Percentiles rank a stretch among this genome's conserved stretches.
Conservation (phyloP, 495 filamentous ascomycete genomes). For the Hypoxylon crocopeplum region DNA sequence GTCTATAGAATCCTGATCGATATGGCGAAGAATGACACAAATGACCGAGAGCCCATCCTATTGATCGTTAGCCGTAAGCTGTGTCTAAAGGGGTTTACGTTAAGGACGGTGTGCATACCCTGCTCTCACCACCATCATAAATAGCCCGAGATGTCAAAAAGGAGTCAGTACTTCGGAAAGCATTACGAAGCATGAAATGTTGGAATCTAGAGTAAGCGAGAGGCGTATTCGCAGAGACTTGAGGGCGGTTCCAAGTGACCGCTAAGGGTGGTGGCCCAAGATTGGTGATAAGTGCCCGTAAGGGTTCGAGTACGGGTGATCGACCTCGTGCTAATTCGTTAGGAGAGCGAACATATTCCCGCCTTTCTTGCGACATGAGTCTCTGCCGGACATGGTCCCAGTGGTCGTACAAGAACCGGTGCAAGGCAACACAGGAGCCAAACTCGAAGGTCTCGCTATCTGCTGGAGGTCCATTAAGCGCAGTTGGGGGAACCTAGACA, state of each 20-base stretch:
- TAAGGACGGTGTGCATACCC: slow-evolving; percentile 41
- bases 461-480: slow-evolving; percentile 38
- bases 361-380: slow-evolving; percentile 62
- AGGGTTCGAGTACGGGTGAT: slow-evolving; percentile 57
- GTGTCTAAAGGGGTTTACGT: background rate
- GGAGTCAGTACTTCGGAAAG: slow-evolving; percentile 65
- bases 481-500: slow-evolving; percentile 48
- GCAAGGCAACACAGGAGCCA: slow-evolving; percentile 68
- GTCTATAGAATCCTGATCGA: slow-evolving; percentile 65
- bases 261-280: slow-evolving; percentile 68
- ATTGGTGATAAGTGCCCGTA: slow-evolving; percentile 65
- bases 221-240: slow-evolving; percentile 62
- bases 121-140: slow-evolving; percentile 72
- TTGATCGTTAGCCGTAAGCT: slow-evolving; percentile 1
- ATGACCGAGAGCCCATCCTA: slow-evolving; percentile 69
- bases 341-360: slow-evolving; percentile 58
- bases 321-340: slow-evolving; percentile 52
- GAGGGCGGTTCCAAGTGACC: slow-evolving; percentile 67
- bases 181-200: slow-evolving; percentile 72
- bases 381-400: slow-evolving; percentile 71
- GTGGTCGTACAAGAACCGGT: slow-evolving; percentile 71
- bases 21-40: slow-evolving; percentile 68
- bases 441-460: slow-evolving; percentile 67
- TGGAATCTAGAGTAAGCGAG: slow-evolving; percentile 70
- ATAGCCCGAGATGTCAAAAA: slow-evolving; percentile 65